Evolutionary conservation across 108 stramenopile species (phyloP), one percentile per base, ranked within the genome.

Genomic region (Heterococcus sp.): DNA sequence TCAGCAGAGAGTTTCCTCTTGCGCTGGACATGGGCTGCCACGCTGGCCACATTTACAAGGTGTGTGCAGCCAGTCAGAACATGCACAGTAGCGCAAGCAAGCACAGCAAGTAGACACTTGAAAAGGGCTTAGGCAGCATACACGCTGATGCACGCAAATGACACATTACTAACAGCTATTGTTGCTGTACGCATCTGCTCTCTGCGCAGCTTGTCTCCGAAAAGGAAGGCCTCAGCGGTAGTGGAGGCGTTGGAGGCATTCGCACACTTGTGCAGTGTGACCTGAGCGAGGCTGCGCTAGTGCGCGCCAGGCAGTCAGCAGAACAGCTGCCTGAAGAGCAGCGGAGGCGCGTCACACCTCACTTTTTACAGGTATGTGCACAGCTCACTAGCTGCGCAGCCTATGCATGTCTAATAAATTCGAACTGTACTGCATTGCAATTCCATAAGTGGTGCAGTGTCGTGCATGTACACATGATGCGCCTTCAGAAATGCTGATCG

Each of bases 21-120:
- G 88, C 86, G 34, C 79, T 87, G 3, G 86, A 87, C 4, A 34
- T 88, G 37, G 86, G 86, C 2, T 71, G 84, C 46, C 79, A 87
- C 80, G 66, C 67, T 29, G 84, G 84, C 3, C 84, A 85, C 31
- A 1, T 87, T n/a, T 74, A 80, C 33, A 65, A 77, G 28, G 46
- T 58, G 21, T 58, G 46, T 58, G 1, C 33, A 35, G 0, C 34
- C 21, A 75, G 66, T 67, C 26, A 69, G 69, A 1, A 30, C 33
- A 27, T 36, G 32, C 36, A 38, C 1, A 30, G 2, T n/a, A n/a
- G n/a, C n/a, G n/a, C n/a, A n/a, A n/a, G n/a, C n/a, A n/a, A n/a
- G n/a, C n/a, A n/a, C n/a, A n/a, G n/a, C n/a, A n/a, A n/a, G n/a
- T n/a, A n/a, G n/a, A n/a, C n/a, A n/a, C n/a, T n/a, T n/a, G n/a